Conservation (phyloP, 2,329 filamentous ascomycete species). For the Aureobasidium lini region DNA sequence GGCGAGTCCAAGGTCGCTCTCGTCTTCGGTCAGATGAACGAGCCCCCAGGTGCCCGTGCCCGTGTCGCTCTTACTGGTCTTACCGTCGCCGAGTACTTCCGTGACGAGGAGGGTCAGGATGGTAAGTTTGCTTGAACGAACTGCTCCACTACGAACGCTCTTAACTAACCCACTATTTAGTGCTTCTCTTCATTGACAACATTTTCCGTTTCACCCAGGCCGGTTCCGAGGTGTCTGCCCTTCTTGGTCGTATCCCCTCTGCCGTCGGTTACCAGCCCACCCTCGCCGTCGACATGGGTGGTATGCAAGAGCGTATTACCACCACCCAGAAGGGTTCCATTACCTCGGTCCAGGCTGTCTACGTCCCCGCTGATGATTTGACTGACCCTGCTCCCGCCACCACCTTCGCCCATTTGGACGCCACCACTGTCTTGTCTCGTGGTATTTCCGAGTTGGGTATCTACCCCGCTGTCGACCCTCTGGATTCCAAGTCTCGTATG, state of each 20-base stretch:
- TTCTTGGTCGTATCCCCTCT: constrained; percentile 99
- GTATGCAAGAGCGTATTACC: constrained; percentile 99
- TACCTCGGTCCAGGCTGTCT: constrained; percentile 99
- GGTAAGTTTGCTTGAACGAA: constrained; percentile 43
- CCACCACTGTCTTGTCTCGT: constrained; percentile 99
- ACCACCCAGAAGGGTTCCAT: constrained; percentile 99
- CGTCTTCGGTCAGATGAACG: constrained; percentile 99
- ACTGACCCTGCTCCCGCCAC: constrained; percentile 99
- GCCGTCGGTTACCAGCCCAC: constrained; percentile 99
- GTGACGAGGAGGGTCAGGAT: constrained; percentile 76
- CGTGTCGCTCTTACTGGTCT: constrained; percentile 94
- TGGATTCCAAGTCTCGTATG: constrained; percentile 99
- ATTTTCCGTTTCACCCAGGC: constrained; percentile 99
- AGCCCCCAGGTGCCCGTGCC: constrained; percentile 98
- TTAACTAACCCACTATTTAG: constrained; percentile 34
- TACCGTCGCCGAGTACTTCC: constrained; percentile 70
- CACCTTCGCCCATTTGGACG: constrained; percentile 99
- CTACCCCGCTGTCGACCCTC: constrained; percentile 99
- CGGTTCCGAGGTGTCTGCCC: constrained; percentile 99
- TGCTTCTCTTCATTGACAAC: constrained; percentile 99
- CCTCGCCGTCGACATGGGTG: constrained; percentile 97
- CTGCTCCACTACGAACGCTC: neutral
- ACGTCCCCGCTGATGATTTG: constrained; percentile 99
- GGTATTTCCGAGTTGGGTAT: constrained; percentile 99
- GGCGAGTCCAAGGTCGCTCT: constrained; percentile 99